Evolutionary conservation across 106 monocot species (phyloP), one percentile per base, ranked within the genome.

Genomic region (Allium cepa): DNA sequence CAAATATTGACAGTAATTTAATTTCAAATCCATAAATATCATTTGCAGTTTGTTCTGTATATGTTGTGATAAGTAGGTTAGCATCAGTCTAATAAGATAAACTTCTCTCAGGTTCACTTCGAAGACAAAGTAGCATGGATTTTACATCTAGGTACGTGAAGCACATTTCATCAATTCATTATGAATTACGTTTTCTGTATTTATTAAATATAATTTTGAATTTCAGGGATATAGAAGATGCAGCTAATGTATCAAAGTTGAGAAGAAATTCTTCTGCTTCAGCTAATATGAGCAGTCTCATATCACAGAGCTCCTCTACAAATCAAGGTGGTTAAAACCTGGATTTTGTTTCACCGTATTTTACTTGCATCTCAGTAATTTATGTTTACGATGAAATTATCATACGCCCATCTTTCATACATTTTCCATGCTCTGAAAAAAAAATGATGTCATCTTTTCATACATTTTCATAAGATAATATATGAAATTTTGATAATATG

Each of bases 231-330:
- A 76, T 65, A 55, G 90, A 90, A 67, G 66, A 62, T 49, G 63
- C 36, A 13, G 68, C 45, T 9, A 79, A 50, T 60, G 47, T 60
- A 14, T 15, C 80, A 15, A 85, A 75, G 50, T 80, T 81, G 71
- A 75, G 82, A 47, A 90, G 90, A 55, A 85, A 85, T 90, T 77
- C 85, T 46, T 89, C 88, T 72, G 73, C 76, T 16, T 81, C 88
- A 68, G 67, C 81, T 83, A 83, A 90, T 85, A 75, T 90, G 59
- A 74, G 70, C 69, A 73, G 71, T 51, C 59, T 85, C 36, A 46
- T 61, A 26, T 71, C 82, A 63, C 85, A 90, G 46, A 28, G 61
- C 28, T 36, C 81, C 59, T 49, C 70, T 78, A 50, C 27, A 58
- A 85, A 83, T 83, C 75, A 71, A 78, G 90, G 90, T 85, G 22